Evolutionary conservation across 345 rosid genomes (phyloP).

Genomic region (Arabis hirsuta): DNA sequence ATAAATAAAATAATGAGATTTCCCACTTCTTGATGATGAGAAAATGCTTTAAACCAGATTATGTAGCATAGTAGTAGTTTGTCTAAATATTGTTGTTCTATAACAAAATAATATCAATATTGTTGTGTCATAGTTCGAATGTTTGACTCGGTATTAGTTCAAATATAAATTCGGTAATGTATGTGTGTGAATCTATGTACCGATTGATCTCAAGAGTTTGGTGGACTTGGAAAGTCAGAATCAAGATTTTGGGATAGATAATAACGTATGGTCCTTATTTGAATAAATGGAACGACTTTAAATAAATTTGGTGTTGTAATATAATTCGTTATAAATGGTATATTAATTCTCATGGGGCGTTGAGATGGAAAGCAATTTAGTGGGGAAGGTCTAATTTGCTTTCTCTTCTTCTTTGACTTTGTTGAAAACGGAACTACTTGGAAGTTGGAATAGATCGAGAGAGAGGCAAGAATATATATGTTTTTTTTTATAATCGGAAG

Average conservation of each 20-base stretch:
- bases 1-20: slow-evolving; percentile 27
- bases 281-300: slow-evolving; percentile 9
- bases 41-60: too few species aligned
- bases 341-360: slow-evolving; percentile 21
- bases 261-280: slow-evolving; percentile 2
- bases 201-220: slow-evolving; percentile 6
- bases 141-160: too few species aligned
- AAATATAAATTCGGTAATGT: too few species aligned
- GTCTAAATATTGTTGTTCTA: too few species aligned
- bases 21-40: not conserved
- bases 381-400: slow-evolving; percentile 39
- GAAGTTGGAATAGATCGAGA: slow-evolving; percentile 24
- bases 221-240: not conserved
- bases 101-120: too few species aligned
- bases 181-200: too few species aligned
- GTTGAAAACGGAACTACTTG: slow-evolving; percentile 35
- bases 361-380: slow-evolving; percentile 41
- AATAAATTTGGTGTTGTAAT: slow-evolving; percentile 8
- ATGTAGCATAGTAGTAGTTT: too few species aligned
- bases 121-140: too few species aligned
- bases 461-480: not conserved
- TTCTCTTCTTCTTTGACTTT: slow-evolving; percentile 25
- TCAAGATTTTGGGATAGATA: slow-evolving; percentile 6
- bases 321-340: not conserved
- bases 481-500: too few species aligned